These are phyloP conservation scores for Entamoeba moshkovskii DNA, from an alignment of 208 protist genomes.

Conservation along the genomic window DNA sequence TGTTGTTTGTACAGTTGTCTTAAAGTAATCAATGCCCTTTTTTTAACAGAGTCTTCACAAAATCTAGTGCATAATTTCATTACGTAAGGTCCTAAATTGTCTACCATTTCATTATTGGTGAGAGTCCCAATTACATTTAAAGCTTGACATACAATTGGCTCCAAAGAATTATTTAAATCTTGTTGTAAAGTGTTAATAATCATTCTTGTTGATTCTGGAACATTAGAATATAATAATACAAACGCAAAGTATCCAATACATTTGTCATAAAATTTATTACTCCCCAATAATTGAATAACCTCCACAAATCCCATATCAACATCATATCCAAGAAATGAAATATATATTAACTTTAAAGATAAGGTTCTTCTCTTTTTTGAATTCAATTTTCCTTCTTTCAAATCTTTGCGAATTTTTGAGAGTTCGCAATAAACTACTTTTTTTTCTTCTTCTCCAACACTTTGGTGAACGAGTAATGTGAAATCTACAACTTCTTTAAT, in stretches of 20 bases:
- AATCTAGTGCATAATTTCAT: background rate
- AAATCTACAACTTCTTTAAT: conserved; percentile 26
- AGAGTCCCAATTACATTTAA: background rate
- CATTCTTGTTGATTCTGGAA: conserved; percentile 80
- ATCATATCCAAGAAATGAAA: conserved; percentile 93
- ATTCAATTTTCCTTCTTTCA: conserved; percentile 57
- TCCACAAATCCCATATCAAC: conserved; percentile 98
- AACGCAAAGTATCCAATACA: conserved; percentile 84
- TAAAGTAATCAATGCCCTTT: background rate
- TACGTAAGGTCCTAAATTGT: background rate
- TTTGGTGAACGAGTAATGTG: conserved; percentile 5
- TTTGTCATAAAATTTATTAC: conserved; percentile 76
- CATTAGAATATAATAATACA: conserved; percentile 81
- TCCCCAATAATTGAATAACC: conserved; percentile 79
- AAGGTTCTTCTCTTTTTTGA: conserved; percentile 95
- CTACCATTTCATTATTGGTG: background rate
- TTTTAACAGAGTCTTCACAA: background rate
- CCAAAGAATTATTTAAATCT: conserved; percentile 54
- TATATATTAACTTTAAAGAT: conserved; percentile 97
- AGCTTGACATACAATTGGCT: background rate
- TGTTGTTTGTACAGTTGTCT: background rate
- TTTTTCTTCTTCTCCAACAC: conserved; percentile 66
- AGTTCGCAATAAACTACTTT: conserved; percentile 88
- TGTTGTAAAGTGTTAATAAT: conserved; percentile 83
- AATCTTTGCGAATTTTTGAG: conserved; percentile 89